phyloP scores from a whole-genome alignment of 1,139 yeast species.

The Debaryomyces sp. region DNA sequence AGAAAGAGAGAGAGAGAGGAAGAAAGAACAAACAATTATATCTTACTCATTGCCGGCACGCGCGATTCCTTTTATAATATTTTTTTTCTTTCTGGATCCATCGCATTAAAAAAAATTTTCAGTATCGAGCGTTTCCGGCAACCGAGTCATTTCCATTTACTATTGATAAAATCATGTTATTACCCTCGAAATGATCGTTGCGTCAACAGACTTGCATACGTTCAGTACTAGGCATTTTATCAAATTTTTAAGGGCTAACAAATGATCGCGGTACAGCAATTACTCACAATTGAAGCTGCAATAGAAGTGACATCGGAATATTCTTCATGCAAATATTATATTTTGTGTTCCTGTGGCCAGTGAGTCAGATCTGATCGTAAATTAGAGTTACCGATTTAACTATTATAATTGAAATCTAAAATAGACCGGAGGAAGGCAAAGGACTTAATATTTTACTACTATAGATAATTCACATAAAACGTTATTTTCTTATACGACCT shows the following conservation, averaged over 20 bases:
- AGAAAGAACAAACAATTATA: slow-evolving; percentile 15
- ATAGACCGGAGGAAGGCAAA: neutral
- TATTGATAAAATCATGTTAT: neutral
- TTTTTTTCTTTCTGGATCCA: neutral
- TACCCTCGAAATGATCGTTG: slow-evolving; percentile 3
- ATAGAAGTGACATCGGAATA: neutral
- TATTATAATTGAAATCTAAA: neutral
- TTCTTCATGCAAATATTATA: neutral
- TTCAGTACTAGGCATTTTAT: neutral
- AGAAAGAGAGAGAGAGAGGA: slow-evolving; percentile 22
- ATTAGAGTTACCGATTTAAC: neutral
- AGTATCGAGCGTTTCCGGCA: slow-evolving; percentile 3
- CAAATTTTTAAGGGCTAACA: neutral
- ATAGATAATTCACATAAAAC: neutral
- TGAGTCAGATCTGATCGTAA: neutral
- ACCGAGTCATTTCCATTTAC: neutral
- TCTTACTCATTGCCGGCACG: neutral
- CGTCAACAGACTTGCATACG: slow-evolving; percentile 9
- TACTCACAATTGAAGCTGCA: neutral
- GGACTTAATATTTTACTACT: neutral
- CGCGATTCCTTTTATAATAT: slow-evolving; percentile 9
- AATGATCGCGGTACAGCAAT: neutral
- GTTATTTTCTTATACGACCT: neutral
- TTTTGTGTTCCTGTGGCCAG: neutral
- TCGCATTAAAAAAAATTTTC: slow-evolving; percentile 7